Evolutionary conservation across 441 rosid genomes (phyloP).

Genomic region (Pelargonium fulgidum): DNA sequence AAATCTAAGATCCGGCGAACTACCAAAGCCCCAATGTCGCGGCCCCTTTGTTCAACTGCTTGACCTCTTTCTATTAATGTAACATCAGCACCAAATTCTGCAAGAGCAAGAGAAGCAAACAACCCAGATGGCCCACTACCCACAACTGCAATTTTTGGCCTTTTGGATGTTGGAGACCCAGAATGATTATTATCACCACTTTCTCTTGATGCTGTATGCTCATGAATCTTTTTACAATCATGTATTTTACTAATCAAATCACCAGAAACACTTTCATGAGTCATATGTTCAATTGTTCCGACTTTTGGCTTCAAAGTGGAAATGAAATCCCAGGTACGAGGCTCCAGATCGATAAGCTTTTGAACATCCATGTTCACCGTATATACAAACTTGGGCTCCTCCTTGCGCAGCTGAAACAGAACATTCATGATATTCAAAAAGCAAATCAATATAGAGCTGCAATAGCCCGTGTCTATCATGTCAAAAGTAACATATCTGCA

Average conservation of each 20-base stretch:
- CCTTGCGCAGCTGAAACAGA: conserved; percentile 53
- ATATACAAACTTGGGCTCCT: conserved; percentile 87
- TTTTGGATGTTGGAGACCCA: conserved; percentile 30
- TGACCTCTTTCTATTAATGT: conserved; percentile 90
- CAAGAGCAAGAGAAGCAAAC: conserved; percentile 86
- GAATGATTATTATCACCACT: conserved; percentile 11
- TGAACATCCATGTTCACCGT: conserved; percentile 74
- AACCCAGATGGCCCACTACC: conserved; percentile 95
- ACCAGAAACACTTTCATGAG: conserved; percentile 35
- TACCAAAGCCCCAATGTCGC: conserved; percentile 79
- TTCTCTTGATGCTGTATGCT: conserved; percentile 19
- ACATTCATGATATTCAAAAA: conserved; percentile 9
- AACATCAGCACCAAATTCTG: conserved; percentile 94
- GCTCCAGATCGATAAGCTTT: conserved; percentile 68
- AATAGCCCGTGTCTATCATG: background rate
- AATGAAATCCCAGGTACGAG: conserved; percentile 77
- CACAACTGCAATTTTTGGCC: conserved; percentile 69
- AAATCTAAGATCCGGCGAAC: conserved; percentile 66
- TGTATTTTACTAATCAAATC: conserved; percentile 54
- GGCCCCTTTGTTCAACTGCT: conserved; percentile 86
- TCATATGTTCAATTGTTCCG: conserved; percentile 60
- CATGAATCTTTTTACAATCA: conserved; percentile 30
- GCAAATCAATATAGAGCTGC: conserved; percentile 2
- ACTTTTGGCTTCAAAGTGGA: conserved; percentile 58
- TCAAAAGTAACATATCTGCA: background rate